phyloP scores from a whole-genome alignment of 768 basidiomycete genomes.

The Boletus eberwhitei region DNA sequence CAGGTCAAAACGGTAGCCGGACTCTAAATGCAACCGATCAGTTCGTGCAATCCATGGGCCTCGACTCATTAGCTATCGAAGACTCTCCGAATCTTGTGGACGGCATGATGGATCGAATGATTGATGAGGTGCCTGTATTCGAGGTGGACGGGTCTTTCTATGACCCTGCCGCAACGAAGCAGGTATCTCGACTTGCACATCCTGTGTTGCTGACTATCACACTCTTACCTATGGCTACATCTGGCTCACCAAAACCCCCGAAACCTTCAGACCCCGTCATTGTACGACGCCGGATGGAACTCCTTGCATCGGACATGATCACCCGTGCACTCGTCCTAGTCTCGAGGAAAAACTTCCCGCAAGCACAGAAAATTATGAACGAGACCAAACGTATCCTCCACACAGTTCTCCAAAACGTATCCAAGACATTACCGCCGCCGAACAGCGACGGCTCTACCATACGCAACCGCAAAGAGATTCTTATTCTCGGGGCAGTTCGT shows the following conservation, averaged over 20 bases:
- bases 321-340: constrained; percentile 91
- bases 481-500: constrained; percentile 69
- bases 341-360: constrained; percentile 83
- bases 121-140: constrained; percentile 94
- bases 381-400: constrained; percentile 92
- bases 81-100: constrained; percentile 72
- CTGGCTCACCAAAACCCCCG: constrained; percentile 34
- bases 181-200: constrained; percentile 84
- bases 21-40: constrained; percentile 81
- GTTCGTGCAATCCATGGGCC: constrained; percentile 82
- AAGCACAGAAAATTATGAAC: constrained; percentile 85
- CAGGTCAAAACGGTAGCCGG: constrained; percentile 13
- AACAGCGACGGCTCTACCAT: constrained; percentile 43
- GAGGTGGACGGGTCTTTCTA: constrained; percentile 96
- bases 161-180: constrained; percentile 82
- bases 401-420: constrained; percentile 83
- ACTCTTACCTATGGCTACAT: constrained; percentile 55
- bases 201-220: constrained; percentile 95
- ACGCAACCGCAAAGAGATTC: constrained; percentile 75
- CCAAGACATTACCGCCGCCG: constrained; percentile 64
- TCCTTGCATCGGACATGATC: constrained; percentile 96
- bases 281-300: constrained; percentile 92
- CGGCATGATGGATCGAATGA: constrained; percentile 95
- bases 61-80: constrained; percentile 70
- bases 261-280: constrained; percentile 79